Evolutionary conservation across 768 basidiomycete species (phyloP).

Genomic region (Ephemerocybe angulata): DNA sequence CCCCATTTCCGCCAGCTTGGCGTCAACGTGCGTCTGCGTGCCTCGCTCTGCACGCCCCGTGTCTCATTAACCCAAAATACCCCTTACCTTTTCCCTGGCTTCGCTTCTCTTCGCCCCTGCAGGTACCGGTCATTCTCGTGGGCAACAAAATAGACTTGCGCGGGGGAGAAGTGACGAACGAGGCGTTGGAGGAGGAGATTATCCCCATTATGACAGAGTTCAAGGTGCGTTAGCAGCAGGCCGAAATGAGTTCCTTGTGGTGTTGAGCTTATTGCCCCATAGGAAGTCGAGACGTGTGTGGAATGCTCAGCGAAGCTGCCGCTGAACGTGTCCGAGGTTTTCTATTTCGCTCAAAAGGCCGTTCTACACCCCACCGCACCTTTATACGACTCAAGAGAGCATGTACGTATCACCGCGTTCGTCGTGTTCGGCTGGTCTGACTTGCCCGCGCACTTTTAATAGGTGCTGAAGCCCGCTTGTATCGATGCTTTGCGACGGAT

Average conservation of each 20-base stretch:
- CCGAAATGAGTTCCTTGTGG: no score
- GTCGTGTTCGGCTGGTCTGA: conserved; percentile 10
- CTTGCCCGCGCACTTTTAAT: no score
- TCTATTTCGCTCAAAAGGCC: conserved; percentile 98
- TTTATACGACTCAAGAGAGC: conserved; percentile 93
- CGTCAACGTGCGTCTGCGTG: conserved; percentile 71
- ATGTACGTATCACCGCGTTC: conserved; percentile 47
- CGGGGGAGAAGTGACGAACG: conserved; percentile 90
- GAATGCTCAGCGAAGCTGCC: conserved; percentile 93
- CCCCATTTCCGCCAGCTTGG: conserved; percentile 93
- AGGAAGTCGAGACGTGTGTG: conserved; percentile 99
- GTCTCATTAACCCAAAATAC: no score
- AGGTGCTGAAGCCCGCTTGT: conserved; percentile 93
- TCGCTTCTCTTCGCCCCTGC: background rate
- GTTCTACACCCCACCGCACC: conserved; percentile 96
- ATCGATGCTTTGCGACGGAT: conserved; percentile 84
- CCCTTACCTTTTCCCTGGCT: background rate
- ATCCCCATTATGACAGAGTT: conserved; percentile 98
- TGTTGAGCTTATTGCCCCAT: conserved; percentile 12
- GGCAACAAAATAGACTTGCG: conserved; percentile 98
- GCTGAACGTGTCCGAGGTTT: conserved; percentile 92
- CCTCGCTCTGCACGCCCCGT: background rate
- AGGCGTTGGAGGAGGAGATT: conserved; percentile 92
- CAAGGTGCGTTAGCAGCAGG: conserved; percentile 86
- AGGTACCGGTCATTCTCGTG: conserved; percentile 96